Percentiles rank a stretch among this genome's conserved stretches.
Evolutionary conservation across 2,329 filamentous ascomycete species (phyloP).

Genomic region (Ophioceras dolichostomum): DNA sequence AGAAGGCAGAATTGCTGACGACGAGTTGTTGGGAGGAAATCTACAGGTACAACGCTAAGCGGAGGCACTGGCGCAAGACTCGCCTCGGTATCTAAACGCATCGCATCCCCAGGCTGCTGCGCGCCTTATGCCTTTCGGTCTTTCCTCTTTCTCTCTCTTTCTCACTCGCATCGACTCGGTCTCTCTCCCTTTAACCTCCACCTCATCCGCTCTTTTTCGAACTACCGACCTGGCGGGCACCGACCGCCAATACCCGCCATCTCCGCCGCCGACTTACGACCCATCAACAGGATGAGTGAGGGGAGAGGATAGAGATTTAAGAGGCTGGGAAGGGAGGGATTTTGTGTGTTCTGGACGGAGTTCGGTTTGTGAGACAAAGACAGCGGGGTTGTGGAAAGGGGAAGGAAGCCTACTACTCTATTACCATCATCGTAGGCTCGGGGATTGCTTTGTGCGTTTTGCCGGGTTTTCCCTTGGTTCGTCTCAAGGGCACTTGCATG

Average conservation of each 20-base stretch:
- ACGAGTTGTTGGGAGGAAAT: background rate
- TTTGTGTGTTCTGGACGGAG: conserved; percentile 1
- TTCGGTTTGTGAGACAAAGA: conserved; percentile 1
- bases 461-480: conserved; percentile 1
- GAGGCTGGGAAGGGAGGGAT: background rate
- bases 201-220: background rate
- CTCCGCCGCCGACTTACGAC: background rate
- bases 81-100: conserved; percentile 93
- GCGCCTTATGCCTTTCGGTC: too few species aligned
- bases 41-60: conserved; percentile 97
- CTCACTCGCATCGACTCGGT: background rate
- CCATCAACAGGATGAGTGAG: too few species aligned
- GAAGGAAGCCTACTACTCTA: too few species aligned
- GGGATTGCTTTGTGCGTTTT: background rate
- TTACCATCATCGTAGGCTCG: background rate
- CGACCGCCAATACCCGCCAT: background rate
- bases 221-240: background rate
- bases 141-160: too few species aligned
- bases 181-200: background rate
- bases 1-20: background rate
- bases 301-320: background rate
- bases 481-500: conserved; percentile 1
- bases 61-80: conserved; percentile 99
- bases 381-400: too few species aligned
- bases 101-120: too few species aligned